Evolutionary conservation across 495 filamentous ascomycete species (phyloP), one percentile per base, ranked within the genome.

Genomic region (Daldinia vernicosa): DNA sequence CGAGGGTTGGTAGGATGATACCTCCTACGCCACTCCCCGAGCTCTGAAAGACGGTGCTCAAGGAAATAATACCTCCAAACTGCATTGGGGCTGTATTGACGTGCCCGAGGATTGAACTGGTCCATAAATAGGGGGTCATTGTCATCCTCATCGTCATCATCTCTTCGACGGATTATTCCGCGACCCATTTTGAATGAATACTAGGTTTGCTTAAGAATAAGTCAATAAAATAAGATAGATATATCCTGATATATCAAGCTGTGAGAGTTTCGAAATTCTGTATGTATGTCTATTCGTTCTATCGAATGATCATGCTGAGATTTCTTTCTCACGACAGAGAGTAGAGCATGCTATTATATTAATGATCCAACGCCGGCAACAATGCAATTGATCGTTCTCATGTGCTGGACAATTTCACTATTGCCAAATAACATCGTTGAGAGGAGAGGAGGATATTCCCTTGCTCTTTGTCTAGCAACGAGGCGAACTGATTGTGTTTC

Each of bases 41-140:
- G 17, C 17, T 8, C n/a, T 1, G 2, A 3, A 45, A 0, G 5
- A 12, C 33, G 33, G 0, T 35, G 11, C 0, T 1, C 12, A 3
- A 0, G 4, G 3, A 33, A 11, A 35, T 35, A 35, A 35, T 35
- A 35, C 0, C 4, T 5, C 33, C 33, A 35, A 35, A 35, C 33
- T 1, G 0, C 9, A 5, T 14, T 3, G 4, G 33, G 12, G 0
- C 0, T 0, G 33, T 14, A 35, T 3, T 4, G 0, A 6, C 28
- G 1, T 14, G 9, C 2, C 5, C 6, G 15, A 40, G 39, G 39
- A 17, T 40, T 40, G n/a, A n/a, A 40, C 6, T 0, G 1, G 17
- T 40, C 39, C 15, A 0, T 6, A 15, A n/a, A 6, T 0, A 35
- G 3, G 33, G 39, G 39, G 15, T 40, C 15, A 1, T 7, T n/a